These are phyloP conservation scores for Antrodiella citrinella DNA, from an alignment of 768 basidiomycete genomes.

Conservation along the genomic window DNA sequence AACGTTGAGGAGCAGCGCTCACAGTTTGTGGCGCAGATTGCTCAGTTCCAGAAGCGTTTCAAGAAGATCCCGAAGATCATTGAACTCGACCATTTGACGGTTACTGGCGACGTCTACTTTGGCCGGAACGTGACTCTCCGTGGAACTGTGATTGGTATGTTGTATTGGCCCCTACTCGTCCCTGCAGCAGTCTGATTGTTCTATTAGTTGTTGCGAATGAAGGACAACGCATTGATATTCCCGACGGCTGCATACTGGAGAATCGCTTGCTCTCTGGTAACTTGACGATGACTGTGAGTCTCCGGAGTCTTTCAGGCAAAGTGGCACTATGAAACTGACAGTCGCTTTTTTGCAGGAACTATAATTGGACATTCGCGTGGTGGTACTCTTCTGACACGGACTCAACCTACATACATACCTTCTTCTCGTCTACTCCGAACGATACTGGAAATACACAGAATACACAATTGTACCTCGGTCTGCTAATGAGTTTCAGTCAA, in stretches of 20 bases:
- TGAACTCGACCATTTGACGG: slow-evolving; percentile 91
- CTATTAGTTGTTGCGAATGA: slow-evolving; percentile 60
- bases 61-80: slow-evolving; percentile 87
- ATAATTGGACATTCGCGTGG: background rate
- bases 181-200: slow-evolving; percentile 1
- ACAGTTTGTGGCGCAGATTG: slow-evolving; percentile 33
- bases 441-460: too few species aligned
- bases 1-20: background rate
- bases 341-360: background rate
- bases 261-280: slow-evolving; percentile 80
- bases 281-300: slow-evolving; percentile 63
- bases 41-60: slow-evolving; percentile 91
- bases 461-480: too few species aligned
- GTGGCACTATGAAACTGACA: too few species aligned
- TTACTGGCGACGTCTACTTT: slow-evolving; percentile 87
- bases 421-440: too few species aligned
- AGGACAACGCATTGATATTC: slow-evolving; percentile 66
- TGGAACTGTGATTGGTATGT: slow-evolving; percentile 77
- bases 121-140: slow-evolving; percentile 80
- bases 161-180: background rate
- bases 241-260: slow-evolving; percentile 66
- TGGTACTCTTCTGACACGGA: background rate
- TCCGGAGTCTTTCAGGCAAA: too few species aligned
- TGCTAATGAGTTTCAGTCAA: too few species aligned
- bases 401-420: background rate